Conservation (phyloP, 768 basidiomycete species). For the Calvatia gigantea region DNA sequence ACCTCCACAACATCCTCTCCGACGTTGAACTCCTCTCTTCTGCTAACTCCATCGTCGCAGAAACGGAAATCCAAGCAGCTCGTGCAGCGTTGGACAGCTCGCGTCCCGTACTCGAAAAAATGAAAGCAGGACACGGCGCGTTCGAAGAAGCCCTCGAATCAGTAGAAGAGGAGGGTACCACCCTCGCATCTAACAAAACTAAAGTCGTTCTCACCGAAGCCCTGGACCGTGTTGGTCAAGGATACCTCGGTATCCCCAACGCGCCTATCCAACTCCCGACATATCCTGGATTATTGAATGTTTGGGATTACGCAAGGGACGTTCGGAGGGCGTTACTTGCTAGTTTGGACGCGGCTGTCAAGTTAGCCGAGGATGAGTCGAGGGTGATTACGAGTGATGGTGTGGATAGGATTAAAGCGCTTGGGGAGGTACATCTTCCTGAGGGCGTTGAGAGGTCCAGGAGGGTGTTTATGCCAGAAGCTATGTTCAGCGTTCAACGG, state of each 20-base stretch:
- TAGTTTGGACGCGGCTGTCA: constrained; percentile 78
- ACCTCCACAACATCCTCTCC: constrained; percentile 82
- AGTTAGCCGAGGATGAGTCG: constrained; percentile 80
- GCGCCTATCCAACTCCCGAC: constrained; percentile 54
- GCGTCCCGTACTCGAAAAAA: constrained; percentile 85
- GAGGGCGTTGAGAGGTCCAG: constrained; percentile 76
- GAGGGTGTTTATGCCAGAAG: constrained; percentile 93
- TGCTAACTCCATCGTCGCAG: constrained; percentile 85
- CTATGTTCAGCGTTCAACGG: constrained; percentile 79
- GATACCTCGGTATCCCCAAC: constrained; percentile 60
- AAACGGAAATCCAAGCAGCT: constrained; percentile 70
- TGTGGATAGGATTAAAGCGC: constrained; percentile 59
- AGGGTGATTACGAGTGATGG: constrained; percentile 60
- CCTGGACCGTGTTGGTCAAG: constrained; percentile 72
- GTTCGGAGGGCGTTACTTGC: constrained; percentile 75
- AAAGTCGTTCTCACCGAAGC: constrained; percentile 61
- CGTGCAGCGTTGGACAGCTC: constrained; percentile 61
- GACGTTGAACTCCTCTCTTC: constrained; percentile 87
- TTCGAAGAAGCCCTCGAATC: constrained; percentile 77
- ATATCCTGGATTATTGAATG: constrained; percentile 78
- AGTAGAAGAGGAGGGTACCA: constrained; percentile 73
- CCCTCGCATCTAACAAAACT: constrained; percentile 48
- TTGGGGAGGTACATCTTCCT: constrained; percentile 79
- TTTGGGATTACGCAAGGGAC: constrained; percentile 85
- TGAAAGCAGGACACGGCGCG: constrained; percentile 68